Evolutionary conservation across 345 rosid species (phyloP).

Genomic region (Bretschneidera sinensis): DNA sequence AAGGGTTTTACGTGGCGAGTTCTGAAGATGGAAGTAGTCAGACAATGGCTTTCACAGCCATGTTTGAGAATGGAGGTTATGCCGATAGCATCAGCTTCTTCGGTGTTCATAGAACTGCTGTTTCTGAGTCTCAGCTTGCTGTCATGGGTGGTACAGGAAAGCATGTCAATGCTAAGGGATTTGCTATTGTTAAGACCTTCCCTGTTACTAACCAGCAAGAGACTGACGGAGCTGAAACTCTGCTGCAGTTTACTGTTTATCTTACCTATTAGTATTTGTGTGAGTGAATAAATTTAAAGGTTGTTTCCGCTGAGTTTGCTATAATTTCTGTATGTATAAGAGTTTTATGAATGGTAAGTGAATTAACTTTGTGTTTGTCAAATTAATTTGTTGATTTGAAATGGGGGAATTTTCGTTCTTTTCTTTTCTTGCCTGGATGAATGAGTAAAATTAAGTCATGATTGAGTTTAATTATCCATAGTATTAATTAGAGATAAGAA

Average conservation of each 20-base stretch:
- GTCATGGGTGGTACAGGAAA: conserved; percentile 92
- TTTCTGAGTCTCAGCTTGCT: conserved; percentile 72
- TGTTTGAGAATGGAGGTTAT: conserved; percentile 69
- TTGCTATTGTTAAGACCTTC: conserved; percentile 60
- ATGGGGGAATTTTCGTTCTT: too few species aligned
- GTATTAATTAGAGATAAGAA: too few species aligned
- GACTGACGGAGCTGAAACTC: conserved; percentile 68
- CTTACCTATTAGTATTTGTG: conserved; percentile 35
- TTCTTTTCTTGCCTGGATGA: too few species aligned
- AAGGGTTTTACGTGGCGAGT: conserved; percentile 82
- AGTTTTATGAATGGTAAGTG: not conserved
- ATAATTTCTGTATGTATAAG: not conserved
- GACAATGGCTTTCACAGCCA: conserved; percentile 71
- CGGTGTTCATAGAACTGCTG: conserved; percentile 66
- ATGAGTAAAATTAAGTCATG: too few species aligned
- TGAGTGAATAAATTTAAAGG: too few species aligned
- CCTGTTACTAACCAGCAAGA: conserved; percentile 45
- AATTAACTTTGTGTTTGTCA: too few species aligned
- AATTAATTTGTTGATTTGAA: too few species aligned
- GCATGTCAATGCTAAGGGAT: conserved; percentile 69
- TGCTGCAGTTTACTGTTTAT: conserved; percentile 52
- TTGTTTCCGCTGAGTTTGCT: not conserved
- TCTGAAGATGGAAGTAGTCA: conserved; percentile 76
- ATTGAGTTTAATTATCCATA: too few species aligned
- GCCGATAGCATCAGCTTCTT: conserved; percentile 73